Percentiles rank a stretch among this genome's conserved stretches.
Conservation (phyloP, 1,284 basidiomycete species). For the Entoloma clypeatum region DNA sequence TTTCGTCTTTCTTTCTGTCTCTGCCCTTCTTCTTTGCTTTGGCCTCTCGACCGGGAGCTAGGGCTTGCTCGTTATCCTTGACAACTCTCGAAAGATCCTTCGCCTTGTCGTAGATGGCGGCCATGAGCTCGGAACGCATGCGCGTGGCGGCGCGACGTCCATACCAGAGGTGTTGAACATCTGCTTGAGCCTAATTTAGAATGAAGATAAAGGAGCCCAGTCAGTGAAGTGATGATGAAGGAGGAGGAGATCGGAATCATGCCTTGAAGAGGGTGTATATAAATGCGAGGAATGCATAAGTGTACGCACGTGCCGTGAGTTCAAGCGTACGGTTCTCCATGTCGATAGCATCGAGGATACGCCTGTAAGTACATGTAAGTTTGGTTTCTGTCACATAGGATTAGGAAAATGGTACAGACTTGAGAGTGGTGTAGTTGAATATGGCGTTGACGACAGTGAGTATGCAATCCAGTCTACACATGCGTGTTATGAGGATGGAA, state of each 20-base stretch:
- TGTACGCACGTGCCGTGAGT: slow-evolving; percentile 58
- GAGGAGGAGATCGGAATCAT: slow-evolving; percentile 1
- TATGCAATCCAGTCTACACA: slow-evolving; percentile 56
- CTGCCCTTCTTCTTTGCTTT: slow-evolving; percentile 40
- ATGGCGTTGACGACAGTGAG: slow-evolving; percentile 62
- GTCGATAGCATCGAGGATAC: slow-evolving; percentile 46
- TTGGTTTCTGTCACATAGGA: neutral
- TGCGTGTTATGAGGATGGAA: neutral
- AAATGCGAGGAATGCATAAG: slow-evolving; percentile 70
- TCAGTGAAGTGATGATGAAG: slow-evolving; percentile 9
- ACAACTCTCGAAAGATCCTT: slow-evolving; percentile 82
- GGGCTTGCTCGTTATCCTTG: slow-evolving; percentile 44
- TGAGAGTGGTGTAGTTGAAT: slow-evolving; percentile 67
- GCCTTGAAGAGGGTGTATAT: slow-evolving; percentile 53
- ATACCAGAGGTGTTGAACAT: slow-evolving; percentile 78
- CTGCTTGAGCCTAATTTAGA: slow-evolving; percentile 53
- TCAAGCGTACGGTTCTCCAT: slow-evolving; percentile 37
- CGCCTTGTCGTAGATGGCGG: slow-evolving; percentile 87
- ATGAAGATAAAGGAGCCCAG: slow-evolving; percentile 1
- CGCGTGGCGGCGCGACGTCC: slow-evolving; percentile 69
- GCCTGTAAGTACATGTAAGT: slow-evolving; percentile 25
- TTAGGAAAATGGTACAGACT: slow-evolving; percentile 31
- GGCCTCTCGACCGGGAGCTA: slow-evolving; percentile 20
- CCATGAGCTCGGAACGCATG: slow-evolving; percentile 71
- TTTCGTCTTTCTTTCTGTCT: slow-evolving; percentile 35